Evolutionary conservation across 495 filamentous ascomycete species (phyloP).

Genomic region (Usnea hakonensis): DNA sequence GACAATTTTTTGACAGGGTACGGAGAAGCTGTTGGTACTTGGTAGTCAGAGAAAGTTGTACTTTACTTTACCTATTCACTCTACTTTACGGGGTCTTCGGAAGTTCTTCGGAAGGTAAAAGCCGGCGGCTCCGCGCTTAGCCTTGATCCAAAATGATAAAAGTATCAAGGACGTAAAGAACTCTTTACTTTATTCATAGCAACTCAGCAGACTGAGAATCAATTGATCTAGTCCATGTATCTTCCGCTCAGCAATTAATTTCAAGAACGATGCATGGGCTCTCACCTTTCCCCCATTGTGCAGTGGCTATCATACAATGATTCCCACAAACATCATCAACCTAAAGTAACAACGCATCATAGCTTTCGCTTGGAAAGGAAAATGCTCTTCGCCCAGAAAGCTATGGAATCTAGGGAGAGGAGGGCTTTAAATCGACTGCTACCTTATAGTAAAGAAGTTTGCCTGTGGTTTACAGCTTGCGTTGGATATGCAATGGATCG

Average conservation of each 20-base stretch:
- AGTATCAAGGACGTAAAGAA: no score
- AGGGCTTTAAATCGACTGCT: neutral
- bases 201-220: neutral
- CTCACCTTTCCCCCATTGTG: neutral
- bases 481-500: neutral
- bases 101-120: neutral
- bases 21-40: no score
- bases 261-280: neutral
- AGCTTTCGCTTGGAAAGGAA: neutral
- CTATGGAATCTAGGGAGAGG: neutral
- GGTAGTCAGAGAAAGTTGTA: neutral
- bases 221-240: neutral
- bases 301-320: neutral
- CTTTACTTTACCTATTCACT: no score
- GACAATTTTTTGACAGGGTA: neutral
- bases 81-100: neutral
- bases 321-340: neutral
- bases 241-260: neutral
- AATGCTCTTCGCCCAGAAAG: neutral
- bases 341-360: neutral
- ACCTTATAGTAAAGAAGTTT: neutral
- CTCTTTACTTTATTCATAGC: neutral
- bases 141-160: neutral
- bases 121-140: constrained; percentile 4
- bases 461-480: neutral